Evolutionary conservation across 2,329 filamentous ascomycete genomes (phyloP).

Genomic region (Fusarium lyarnte): DNA sequence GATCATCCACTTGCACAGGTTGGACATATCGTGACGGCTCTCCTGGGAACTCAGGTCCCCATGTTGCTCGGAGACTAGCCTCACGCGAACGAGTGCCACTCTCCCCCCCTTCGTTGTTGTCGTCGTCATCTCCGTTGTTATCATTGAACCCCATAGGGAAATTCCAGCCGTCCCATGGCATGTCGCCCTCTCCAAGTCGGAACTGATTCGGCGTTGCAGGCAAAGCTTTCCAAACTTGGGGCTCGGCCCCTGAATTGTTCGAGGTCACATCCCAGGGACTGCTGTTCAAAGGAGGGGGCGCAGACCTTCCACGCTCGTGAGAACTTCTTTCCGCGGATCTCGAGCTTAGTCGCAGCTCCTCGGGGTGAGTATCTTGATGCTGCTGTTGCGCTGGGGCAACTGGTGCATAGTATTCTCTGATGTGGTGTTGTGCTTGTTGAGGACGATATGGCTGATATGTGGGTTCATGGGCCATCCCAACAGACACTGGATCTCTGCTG

Average conservation of each 20-base stretch:
- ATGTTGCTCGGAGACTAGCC: slow-evolving; percentile 30
- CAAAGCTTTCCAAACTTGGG: slow-evolving; percentile 54
- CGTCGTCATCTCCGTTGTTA: slow-evolving; percentile 11
- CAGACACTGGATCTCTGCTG: slow-evolving; percentile 7
- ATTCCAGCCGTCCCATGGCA: slow-evolving; percentile 57
- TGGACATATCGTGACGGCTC: slow-evolving; percentile 3
- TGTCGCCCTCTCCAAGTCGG: slow-evolving; percentile 56
- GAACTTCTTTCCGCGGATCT: slow-evolving; percentile 41
- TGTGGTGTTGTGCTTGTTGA: slow-evolving; percentile 15
- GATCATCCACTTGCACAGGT: slow-evolving; percentile 45
- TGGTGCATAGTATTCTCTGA: slow-evolving; percentile 28
- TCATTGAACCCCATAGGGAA: slow-evolving; percentile 40
- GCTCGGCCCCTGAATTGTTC: slow-evolving; percentile 33
- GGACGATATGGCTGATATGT: slow-evolving; percentile 22
- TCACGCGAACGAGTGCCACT: slow-evolving; percentile 8
- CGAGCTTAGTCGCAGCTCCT: slow-evolving; percentile 25
- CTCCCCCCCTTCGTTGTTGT: not conserved
- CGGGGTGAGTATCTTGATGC: not conserved
- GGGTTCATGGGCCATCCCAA: slow-evolving; percentile 5
- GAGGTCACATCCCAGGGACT: slow-evolving; percentile 57
- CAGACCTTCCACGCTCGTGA: slow-evolving; percentile 59
- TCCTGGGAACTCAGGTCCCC: slow-evolving; percentile 29
- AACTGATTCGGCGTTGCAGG: slow-evolving; percentile 50
- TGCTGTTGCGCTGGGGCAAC: not conserved
- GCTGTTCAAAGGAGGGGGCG: slow-evolving; percentile 58